Conservation (phyloP, 495 filamentous ascomycete species). For the Tuber melanosporum region DNA sequence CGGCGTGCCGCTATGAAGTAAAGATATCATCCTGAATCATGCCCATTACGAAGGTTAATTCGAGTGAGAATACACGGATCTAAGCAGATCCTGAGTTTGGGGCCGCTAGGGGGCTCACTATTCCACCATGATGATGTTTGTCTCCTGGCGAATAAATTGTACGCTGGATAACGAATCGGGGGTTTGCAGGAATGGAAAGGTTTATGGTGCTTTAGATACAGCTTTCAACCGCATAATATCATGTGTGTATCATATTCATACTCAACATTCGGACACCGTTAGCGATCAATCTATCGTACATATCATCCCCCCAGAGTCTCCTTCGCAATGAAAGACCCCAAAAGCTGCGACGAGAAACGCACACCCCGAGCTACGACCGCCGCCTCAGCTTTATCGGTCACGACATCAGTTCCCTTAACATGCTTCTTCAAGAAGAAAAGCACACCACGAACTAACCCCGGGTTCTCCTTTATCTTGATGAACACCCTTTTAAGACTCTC, state of each 20-base stretch:
- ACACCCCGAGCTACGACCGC: conserved; percentile 65
- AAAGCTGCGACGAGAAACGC: conserved; percentile 54
- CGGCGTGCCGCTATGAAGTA: background rate
- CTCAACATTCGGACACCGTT: background rate
- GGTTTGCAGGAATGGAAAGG: background rate
- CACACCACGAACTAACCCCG: conserved; percentile 61
- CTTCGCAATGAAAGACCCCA: conserved; percentile 49
- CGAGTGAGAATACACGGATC: background rate
- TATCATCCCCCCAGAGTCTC: conserved; percentile 29
- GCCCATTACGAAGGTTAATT: background rate
- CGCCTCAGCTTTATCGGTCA: conserved; percentile 54
- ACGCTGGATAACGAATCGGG: background rate
- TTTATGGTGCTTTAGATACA: background rate
- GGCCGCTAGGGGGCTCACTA: background rate
- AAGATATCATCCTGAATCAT: background rate
- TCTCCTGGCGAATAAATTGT: background rate
- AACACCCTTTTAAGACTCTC: conserved; percentile 60
- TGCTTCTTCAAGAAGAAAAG: conserved; percentile 73
- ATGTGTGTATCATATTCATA: background rate
- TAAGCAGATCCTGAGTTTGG: background rate
- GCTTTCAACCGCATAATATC: background rate
- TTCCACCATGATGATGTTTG: background rate
- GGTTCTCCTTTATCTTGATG: conserved; percentile 52
- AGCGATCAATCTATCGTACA: background rate
- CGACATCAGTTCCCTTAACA: conserved; percentile 67